Conservation (phyloP, 1,139 yeast genomes). For the Blastobotrys arbuscula region DNA sequence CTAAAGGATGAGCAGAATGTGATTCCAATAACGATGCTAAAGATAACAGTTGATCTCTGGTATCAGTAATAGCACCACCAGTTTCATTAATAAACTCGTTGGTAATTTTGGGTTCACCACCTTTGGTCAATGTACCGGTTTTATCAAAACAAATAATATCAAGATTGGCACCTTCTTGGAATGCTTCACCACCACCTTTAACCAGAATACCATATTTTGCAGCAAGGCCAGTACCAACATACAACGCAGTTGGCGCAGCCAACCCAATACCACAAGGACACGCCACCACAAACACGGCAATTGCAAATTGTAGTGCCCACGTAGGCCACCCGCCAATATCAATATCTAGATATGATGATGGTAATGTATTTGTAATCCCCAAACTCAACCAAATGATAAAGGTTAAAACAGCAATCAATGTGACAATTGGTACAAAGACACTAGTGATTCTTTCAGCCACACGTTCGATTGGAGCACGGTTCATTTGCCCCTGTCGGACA, state of each 20-base stretch:
- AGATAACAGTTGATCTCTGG: conserved; percentile 35
- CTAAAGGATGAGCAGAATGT: conserved; percentile 67
- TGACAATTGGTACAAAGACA: conserved; percentile 65
- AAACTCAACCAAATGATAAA: conserved; percentile 65
- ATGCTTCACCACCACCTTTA: conserved; percentile 77
- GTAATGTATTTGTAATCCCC: conserved; percentile 52
- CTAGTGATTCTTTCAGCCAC: conserved; percentile 68
- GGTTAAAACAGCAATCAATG: conserved; percentile 52
- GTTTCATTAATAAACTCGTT: conserved; percentile 38
- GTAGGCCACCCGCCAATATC: conserved; percentile 71
- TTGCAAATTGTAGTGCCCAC: conserved; percentile 73
- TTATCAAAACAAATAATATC: conserved; percentile 71
- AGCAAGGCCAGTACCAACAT: conserved; percentile 86
- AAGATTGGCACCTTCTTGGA: conserved; percentile 65
- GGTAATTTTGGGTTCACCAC: conserved; percentile 48
- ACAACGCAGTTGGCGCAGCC: conserved; percentile 88
- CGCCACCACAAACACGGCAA: conserved; percentile 79
- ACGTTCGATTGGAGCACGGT: conserved; percentile 70
- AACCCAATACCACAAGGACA: conserved; percentile 91
- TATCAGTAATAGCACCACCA: conserved; percentile 6
- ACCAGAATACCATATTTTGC: conserved; percentile 75
- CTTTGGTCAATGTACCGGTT: conserved; percentile 68
- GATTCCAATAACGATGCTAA: conserved; percentile 55
- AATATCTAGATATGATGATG: conserved; percentile 50
- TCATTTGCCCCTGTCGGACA: conserved; percentile 68